A percentile compares a stretch with the other conserved stretches of the same genome.
phyloP scores from a whole-genome alignment of 2,329 filamentous ascomycete genomes.

The Myrmaecium sp. region DNA sequence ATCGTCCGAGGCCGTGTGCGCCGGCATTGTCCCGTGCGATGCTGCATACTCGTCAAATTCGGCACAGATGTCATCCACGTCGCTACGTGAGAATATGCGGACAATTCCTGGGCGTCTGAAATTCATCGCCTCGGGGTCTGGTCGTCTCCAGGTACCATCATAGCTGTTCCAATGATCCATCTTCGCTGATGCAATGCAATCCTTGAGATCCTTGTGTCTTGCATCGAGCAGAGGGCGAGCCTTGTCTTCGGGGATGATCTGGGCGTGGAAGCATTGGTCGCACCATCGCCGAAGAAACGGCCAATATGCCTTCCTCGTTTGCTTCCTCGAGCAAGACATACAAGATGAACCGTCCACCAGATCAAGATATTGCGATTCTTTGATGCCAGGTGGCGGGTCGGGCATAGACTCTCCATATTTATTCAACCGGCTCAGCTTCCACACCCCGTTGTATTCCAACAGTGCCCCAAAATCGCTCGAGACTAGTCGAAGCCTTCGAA shows the following conservation, averaged over 20 bases:
- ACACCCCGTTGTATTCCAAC: slow-evolving; percentile 8
- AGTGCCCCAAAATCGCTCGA: slow-evolving; percentile 3
- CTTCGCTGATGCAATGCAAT: slow-evolving; percentile 16
- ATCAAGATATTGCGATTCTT: slow-evolving; percentile 23
- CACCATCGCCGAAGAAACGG: slow-evolving; percentile 26
- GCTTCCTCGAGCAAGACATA: slow-evolving; percentile 18
- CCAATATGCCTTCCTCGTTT: slow-evolving; percentile 26
- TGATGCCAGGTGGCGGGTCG: slow-evolving; percentile 17
- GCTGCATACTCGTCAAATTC: no score
- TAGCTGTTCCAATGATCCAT: slow-evolving; percentile 24
- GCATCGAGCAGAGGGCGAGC: slow-evolving; percentile 9
- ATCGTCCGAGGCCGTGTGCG: slow-evolving; percentile 6
- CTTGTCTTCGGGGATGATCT: slow-evolving; percentile 15
- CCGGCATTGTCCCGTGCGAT: not conserved
- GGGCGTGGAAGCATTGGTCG: slow-evolving; percentile 18
- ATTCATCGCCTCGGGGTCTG: slow-evolving; percentile 17
- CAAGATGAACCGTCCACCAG: slow-evolving; percentile 22
- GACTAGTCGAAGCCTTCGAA: slow-evolving; percentile 2
- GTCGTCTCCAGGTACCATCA: slow-evolving; percentile 16
- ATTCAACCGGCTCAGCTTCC: slow-evolving; percentile 19
- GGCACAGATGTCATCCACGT: slow-evolving; percentile 7
- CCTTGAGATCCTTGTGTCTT: slow-evolving; percentile 7
- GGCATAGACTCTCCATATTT: slow-evolving; percentile 17
- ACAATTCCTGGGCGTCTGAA: slow-evolving; percentile 14
- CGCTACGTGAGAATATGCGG: slow-evolving; percentile 11